A percentile compares a stretch with the other conserved stretches of the same genome.
phyloP scores from a whole-genome alignment of 140 eudicot species.

The Senecio squalidus region DNA sequence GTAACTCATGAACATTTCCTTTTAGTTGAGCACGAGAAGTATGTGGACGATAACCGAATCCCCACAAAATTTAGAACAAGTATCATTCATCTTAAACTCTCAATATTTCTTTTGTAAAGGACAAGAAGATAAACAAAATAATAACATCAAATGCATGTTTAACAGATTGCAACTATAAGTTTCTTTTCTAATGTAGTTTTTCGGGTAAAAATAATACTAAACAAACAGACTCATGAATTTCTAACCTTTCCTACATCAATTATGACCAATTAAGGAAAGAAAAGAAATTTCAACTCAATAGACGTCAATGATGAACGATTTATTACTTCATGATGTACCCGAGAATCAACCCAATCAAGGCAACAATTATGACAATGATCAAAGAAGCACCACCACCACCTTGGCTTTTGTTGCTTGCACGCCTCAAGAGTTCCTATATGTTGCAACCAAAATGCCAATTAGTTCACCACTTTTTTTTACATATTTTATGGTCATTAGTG shows the following conservation, averaged over 20 bases:
- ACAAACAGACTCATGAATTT: slow-evolving; percentile 20
- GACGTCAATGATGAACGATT: slow-evolving; percentile 7
- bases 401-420: slow-evolving; percentile 43
- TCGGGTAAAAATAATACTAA: slow-evolving; percentile 2
- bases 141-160: slow-evolving; percentile 12
- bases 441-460: slow-evolving; percentile 4
- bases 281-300: slow-evolving; percentile 10
- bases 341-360: slow-evolving; percentile 55
- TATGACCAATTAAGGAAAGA: slow-evolving; percentile 16
- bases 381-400: slow-evolving; percentile 79
- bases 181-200: slow-evolving; percentile 21
- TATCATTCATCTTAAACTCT: too few relatives aligned
- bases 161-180: slow-evolving; percentile 21
- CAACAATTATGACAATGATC: slow-evolving; percentile 45
- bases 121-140: too few relatives aligned
- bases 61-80: too few relatives aligned
- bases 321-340: slow-evolving; percentile 61
- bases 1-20: too few relatives aligned
- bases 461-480: too few relatives aligned
- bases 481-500: too few relatives aligned
- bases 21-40: too few relatives aligned
- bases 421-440: slow-evolving; percentile 65
- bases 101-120: too few relatives aligned
- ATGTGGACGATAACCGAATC: too few relatives aligned
- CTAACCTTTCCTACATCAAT: slow-evolving; percentile 24